Evolutionary conservation across 768 basidiomycete genomes (phyloP), one percentile per base, ranked within the genome.

Genomic region (Russula abietina): DNA sequence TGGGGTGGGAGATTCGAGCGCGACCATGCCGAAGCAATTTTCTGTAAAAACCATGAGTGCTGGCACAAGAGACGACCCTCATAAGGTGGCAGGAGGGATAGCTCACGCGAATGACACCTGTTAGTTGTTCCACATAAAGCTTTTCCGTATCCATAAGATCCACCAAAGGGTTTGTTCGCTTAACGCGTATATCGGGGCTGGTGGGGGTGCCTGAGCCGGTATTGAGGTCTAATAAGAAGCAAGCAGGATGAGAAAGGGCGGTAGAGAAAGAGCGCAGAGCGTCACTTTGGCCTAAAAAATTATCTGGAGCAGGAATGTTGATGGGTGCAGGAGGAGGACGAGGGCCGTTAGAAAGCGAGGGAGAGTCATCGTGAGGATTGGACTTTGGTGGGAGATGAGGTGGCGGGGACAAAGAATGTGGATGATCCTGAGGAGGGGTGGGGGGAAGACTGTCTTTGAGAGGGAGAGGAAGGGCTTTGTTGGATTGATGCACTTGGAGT

Each of bases 11-110:
- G 86, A 73, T 98, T 98, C 45, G 86, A 83, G 46, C 93, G 80
- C 11, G 95, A 97, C 97, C 97, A 99, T 54, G 97, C 97, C n/a
- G 88, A 87, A 11, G 97, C 97, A 5, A 97, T 90, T 84, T 90
- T 93, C 94, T 98, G 71, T 17, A 59, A 22, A 1, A 30, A 39
- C 3, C 43, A 38, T 32, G 11, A 50, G 32, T n/a, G 2, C 45
- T 22, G 22, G 22, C 33, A 64, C 39, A 24, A 53, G 58, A n/a
- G 26, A 67, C 33, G 54, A 61, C 59, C 43, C 60, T 28, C 12
- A 17, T 19, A 16, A 57, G 6, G 9, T 32, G 46, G 63, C 57
- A 53, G 39, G 58, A 49, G 41, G 36, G 32, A 38, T 26, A 46
- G 77, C 91, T 61, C 72, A 94, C 96, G 71, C 94, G 84, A 68